Conservation (phyloP, 371 early-diverging fungal genomes). For the Batkoa obscura region DNA sequence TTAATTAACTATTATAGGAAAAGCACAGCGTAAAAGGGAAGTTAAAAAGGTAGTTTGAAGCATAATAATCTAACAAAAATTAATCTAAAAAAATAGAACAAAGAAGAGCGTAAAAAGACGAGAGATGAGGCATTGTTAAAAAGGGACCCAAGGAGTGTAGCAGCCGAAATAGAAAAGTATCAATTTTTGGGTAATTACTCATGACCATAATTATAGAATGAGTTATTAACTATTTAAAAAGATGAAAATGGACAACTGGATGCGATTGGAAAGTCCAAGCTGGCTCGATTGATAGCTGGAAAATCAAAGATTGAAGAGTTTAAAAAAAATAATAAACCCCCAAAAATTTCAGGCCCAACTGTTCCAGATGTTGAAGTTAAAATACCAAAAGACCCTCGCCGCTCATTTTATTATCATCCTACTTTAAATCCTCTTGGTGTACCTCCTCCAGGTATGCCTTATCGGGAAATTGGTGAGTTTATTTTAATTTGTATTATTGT, state of each 20-base stretch:
- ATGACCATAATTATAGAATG: neutral
- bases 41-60: neutral
- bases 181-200: neutral
- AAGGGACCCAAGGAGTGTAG: neutral
- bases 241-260: neutral
- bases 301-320: neutral
- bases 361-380: neutral
- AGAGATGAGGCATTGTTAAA: neutral
- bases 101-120: neutral
- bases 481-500: neutral
- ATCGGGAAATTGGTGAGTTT: conserved; percentile 10
- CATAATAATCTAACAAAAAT: neutral
- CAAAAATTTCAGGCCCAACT: no score
- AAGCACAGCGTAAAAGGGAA: conserved; percentile 1
- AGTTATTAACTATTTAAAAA: neutral
- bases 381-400: conserved; percentile 13
- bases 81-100: neutral
- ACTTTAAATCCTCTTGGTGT: conserved; percentile 17
- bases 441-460: conserved; percentile 18
- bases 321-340: no score
- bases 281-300: neutral
- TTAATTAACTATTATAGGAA: neutral
- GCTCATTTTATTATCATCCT: conserved; percentile 18
- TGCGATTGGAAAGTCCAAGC: neutral
- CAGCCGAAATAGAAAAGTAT: neutral